A percentile compares a stretch with the other conserved stretches of the same genome.
These are phyloP conservation scores for Areca catechu DNA, from an alignment of 176 grass and related monocot genomes.

Conservation along the genomic window DNA sequence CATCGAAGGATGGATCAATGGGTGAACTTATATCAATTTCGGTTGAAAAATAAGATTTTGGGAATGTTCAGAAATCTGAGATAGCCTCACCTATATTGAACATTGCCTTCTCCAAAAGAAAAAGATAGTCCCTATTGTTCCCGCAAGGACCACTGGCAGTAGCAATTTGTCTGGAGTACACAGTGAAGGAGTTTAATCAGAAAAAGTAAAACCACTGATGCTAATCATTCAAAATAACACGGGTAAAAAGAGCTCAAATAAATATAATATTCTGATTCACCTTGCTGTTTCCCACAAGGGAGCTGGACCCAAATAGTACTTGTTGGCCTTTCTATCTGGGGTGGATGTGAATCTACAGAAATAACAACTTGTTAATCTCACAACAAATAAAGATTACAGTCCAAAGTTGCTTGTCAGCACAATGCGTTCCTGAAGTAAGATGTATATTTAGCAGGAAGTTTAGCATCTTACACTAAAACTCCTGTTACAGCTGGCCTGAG, in stretches of 20 bases:
- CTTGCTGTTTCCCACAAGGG: slow-evolving; percentile 76
- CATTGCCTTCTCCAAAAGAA: slow-evolving; percentile 89
- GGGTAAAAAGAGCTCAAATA: slow-evolving; percentile 2
- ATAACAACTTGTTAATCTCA: not conserved
- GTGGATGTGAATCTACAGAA: slow-evolving; percentile 60
- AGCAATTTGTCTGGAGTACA: slow-evolving; percentile 72
- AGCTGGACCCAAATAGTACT: slow-evolving; percentile 86
- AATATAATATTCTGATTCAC: slow-evolving; percentile 16
- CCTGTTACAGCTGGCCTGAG: slow-evolving; percentile 39
- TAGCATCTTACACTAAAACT: slow-evolving; percentile 58
- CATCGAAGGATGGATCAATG: too few relatives aligned
- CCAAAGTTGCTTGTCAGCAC: slow-evolving; percentile 1
- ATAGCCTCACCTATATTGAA: slow-evolving; percentile 52
- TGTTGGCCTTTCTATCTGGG: slow-evolving; percentile 65
- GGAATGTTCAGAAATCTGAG: not conserved
- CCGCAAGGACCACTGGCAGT: slow-evolving; percentile 77
- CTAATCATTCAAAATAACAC: slow-evolving; percentile 7
- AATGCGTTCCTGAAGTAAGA: not conserved
- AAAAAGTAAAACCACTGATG: slow-evolving; percentile 5
- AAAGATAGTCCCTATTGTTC: slow-evolving; percentile 89
- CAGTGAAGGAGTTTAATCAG: too few relatives aligned
- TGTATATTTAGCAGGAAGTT: not conserved
- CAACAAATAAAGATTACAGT: not conserved
- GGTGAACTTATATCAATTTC: too few relatives aligned
- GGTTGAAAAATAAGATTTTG: too few relatives aligned